Evolutionary conservation across 768 basidiomycete species (phyloP).

Genomic region (Tricholoma hemisulphureum): DNA sequence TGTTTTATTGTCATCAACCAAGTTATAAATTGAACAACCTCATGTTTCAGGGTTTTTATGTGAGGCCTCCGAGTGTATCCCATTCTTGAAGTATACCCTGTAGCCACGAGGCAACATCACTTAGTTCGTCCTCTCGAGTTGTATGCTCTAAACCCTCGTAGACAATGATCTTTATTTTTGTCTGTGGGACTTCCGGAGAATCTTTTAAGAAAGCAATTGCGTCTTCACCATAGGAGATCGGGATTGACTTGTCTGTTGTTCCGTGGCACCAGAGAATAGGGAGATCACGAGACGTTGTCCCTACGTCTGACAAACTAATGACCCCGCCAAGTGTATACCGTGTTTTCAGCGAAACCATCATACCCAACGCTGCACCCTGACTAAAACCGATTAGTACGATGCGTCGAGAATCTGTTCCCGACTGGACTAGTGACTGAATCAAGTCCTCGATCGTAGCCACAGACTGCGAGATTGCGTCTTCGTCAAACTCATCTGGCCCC

Average conservation of each 20-base stretch:
- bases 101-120: slow-evolving; percentile 6
- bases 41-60: too few relatives aligned
- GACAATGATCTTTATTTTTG: neutral
- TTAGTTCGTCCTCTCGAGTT: slow-evolving; percentile 1
- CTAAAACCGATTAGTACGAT: slow-evolving; percentile 38
- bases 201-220: slow-evolving; percentile 26
- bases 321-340: slow-evolving; percentile 36
- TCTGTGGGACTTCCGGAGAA: slow-evolving; percentile 13
- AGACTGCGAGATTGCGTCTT: slow-evolving; percentile 24
- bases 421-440: slow-evolving; percentile 30
- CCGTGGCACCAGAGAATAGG: slow-evolving; percentile 41
- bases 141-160: slow-evolving; percentile 5
- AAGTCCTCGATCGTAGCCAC: slow-evolving; percentile 28
- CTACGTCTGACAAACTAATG: slow-evolving; percentile 28
- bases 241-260: slow-evolving; percentile 31
- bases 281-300: slow-evolving; percentile 19
- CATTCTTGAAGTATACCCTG: neutral
- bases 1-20: too few relatives aligned
- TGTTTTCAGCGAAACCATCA: slow-evolving; percentile 32
- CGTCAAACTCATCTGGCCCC: slow-evolving; percentile 28
- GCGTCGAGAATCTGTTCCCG: slow-evolving; percentile 24
- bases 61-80: neutral
- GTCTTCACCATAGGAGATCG: slow-evolving; percentile 30
- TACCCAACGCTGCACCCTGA: slow-evolving; percentile 35
- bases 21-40: too few relatives aligned